Percentiles rank a stretch among this genome's conserved stretches.
These are phyloP conservation scores for Aspergillus avenaceus DNA, from an alignment of 495 filamentous ascomycete genomes.

Conservation along the genomic window DNA sequence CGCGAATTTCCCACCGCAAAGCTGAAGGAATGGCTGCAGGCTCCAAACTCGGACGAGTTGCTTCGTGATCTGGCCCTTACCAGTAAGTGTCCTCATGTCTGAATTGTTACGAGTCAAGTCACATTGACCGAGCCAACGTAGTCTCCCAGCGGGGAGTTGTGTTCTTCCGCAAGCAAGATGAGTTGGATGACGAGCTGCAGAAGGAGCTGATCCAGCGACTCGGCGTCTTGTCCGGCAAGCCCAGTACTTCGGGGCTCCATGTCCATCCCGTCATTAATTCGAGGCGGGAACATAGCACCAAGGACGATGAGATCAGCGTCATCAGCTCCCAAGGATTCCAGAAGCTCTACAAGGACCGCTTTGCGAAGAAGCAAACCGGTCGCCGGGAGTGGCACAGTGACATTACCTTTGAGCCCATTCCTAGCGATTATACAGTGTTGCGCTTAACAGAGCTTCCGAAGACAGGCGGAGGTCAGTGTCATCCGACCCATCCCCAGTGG, in stretches of 20 bases:
- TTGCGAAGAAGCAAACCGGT: constrained; percentile 20
- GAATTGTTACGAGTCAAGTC: background rate
- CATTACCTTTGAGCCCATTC: constrained; percentile 68
- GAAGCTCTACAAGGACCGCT: constrained; percentile 46
- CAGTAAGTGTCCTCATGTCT: constrained; percentile 32
- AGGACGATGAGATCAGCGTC: constrained; percentile 69
- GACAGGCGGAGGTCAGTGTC: constrained; percentile 64
- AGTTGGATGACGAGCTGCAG: constrained; percentile 57
- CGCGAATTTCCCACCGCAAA: constrained; percentile 57
- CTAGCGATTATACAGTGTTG: constrained; percentile 65
- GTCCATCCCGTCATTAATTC: constrained; percentile 69
- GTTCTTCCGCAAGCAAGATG: constrained; percentile 74
- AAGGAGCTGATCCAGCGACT: constrained; percentile 66
- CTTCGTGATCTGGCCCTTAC: constrained; percentile 64
- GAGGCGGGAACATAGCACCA: constrained; percentile 50
- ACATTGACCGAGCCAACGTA: constrained; percentile 22
- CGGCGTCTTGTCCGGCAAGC: constrained; percentile 61
- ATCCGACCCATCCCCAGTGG: constrained; percentile 3
- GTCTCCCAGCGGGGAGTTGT: constrained; percentile 79
- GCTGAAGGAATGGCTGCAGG: constrained; percentile 55
- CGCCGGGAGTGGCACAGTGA: constrained; percentile 59
- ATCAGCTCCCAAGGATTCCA: constrained; percentile 59
- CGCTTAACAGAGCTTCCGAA: constrained; percentile 59
- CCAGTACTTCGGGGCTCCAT: constrained; percentile 61
- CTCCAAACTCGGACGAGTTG: constrained; percentile 62